Conservation (phyloP, 768 basidiomycete species). For the Zangia roseola region DNA sequence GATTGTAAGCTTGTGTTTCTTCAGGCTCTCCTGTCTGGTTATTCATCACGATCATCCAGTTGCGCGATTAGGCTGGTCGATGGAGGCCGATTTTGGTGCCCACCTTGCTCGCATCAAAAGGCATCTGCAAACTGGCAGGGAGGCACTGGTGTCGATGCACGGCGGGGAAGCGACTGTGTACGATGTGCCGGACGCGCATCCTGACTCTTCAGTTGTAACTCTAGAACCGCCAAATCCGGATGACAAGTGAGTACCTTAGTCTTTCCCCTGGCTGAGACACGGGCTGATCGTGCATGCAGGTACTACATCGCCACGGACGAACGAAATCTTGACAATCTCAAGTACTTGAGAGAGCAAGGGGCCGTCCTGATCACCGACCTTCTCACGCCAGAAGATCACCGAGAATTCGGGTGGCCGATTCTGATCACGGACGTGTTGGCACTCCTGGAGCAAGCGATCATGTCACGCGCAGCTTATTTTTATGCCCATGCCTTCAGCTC, state of each 20-base stretch:
- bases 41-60: conserved; percentile 22
- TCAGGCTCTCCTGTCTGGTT: not conserved
- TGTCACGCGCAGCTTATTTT: conserved; percentile 39
- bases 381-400: conserved; percentile 41
- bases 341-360: conserved; percentile 34
- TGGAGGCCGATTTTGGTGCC: conserved; percentile 30
- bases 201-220: conserved; percentile 20
- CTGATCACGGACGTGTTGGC: conserved; percentile 43
- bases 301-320: conserved; percentile 44
- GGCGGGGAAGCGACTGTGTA: conserved; percentile 15
- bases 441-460: conserved; percentile 40
- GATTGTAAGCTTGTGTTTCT: conserved; percentile 34
- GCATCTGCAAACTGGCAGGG: conserved; percentile 20
- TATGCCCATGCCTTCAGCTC: conserved; percentile 42
- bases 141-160: conserved; percentile 20
- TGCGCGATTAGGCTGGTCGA: conserved; percentile 31
- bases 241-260: conserved; percentile 17
- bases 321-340: conserved; percentile 33
- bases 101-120: conserved; percentile 36
- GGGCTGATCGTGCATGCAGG: conserved; percentile 11
- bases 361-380: conserved; percentile 43
- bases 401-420: conserved; percentile 40
- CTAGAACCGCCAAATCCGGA: conserved; percentile 24
- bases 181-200: conserved; percentile 19
- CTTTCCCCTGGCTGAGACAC: not conserved